phyloP scores from a whole-genome alignment of 1,284 basidiomycete genomes.

The Cystobasidium sp. region DNA sequence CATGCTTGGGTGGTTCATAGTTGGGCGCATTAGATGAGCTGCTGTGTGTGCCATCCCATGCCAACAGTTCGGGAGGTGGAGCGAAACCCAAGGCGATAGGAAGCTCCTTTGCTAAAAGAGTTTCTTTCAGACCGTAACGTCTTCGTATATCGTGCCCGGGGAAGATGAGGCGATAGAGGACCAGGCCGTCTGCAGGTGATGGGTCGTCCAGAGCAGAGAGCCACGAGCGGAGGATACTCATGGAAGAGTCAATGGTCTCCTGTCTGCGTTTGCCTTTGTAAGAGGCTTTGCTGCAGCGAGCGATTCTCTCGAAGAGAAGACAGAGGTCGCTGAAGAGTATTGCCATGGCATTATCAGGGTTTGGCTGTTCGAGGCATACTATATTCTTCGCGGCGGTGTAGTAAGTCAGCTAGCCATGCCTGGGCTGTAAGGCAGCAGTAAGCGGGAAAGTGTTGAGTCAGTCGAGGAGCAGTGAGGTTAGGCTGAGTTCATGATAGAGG shows the following conservation, averaged over 20 bases:
- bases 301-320: conserved; percentile 33
- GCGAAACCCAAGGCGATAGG: conserved; percentile 63
- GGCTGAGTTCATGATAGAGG: no score
- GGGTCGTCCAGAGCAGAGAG: conserved; percentile 13
- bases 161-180: conserved; percentile 74
- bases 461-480: no score
- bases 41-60: neutral
- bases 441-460: no score
- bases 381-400: neutral
- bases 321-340: conserved; percentile 38
- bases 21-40: neutral
- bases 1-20: conserved; percentile 57
- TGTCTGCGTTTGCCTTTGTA: neutral
- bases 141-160: conserved; percentile 74
- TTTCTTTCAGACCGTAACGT: conserved; percentile 75
- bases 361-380: neutral
- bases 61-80: conserved; percentile 26
- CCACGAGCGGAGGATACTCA: conserved; percentile 10
- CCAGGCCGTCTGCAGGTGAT: conserved; percentile 51
- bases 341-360: neutral
- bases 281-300: conserved; percentile 7
- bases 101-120: conserved; percentile 65
- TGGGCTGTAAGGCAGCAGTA: neutral
- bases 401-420: neutral
- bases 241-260: neutral